Base-by-base conservation (phyloP, 768 basidiomycete genomes). In the Collybiopsis confluens region DNA sequence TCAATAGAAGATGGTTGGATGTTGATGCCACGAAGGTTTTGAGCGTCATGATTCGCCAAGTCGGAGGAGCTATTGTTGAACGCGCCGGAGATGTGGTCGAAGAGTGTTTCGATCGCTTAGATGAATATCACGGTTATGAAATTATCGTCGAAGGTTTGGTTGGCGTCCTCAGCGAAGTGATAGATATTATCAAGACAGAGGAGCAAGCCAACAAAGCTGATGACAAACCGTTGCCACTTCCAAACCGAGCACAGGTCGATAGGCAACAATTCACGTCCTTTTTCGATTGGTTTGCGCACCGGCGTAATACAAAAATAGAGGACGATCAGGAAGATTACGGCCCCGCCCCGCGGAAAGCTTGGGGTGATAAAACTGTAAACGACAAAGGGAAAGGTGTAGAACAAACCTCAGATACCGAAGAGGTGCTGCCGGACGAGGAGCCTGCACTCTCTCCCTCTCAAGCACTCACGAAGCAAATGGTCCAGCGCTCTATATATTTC, bases 31-130 rank as follows among this genome's bases (percentile, higher is more conserved):
- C 95, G 8, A 87, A 90, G 58, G 94, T 98, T 5, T 75, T 99
- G 20, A 80, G 83, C 13, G 72, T 94, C 24, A 83, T 98, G 64
- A 81, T 98, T 54, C 85, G 88, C 8, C 76, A 98, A 11, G 90
- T 96, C 6, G 96, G 97, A 0, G 76, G 76, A 26, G 88, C 90
- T 52, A 84, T 98, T 28, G 91, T 98, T 0, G 85, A 90, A 43
- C 85, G 85, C 60, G 94, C 97, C 7, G 85, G 88, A 13, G 97
- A 98, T 66, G 85, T 98, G 9, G 93, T 98, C 9, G 96, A 97
- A 67, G 95, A 97, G 67, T 95, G 96, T 56, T 98, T 98, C 60
- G 96, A 98, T 68, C 84, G 94, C 26, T 74, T 98, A 18, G 97
- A 98, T 62, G 93, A 97, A 58, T 98, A 83, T 65, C 96, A 98